Conservation (phyloP, 495 filamentous ascomycete genomes). For the Pyrenopolyporus hunteri region DNA sequence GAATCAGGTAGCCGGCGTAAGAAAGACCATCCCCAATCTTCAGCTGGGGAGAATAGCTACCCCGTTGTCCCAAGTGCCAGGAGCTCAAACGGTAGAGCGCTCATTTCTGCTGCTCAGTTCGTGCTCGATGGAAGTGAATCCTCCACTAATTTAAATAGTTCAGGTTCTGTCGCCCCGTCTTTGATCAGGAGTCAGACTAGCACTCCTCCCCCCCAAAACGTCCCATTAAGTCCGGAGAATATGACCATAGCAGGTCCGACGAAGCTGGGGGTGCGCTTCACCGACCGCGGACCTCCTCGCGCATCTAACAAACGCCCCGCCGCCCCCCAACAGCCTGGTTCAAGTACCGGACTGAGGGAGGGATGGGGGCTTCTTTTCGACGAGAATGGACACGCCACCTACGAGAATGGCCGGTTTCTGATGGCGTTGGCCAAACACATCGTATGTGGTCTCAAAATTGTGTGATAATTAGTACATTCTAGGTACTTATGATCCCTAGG, state of each 20-base stretch:
- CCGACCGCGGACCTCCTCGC: conserved; percentile 23
- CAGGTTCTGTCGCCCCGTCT: conserved; percentile 17
- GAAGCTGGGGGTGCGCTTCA: conserved; percentile 4
- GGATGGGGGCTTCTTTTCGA: conserved; percentile 83
- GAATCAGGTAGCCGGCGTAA: too few species aligned
- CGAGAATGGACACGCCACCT: conserved; percentile 66
- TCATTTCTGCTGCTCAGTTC: too few species aligned
- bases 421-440: conserved; percentile 79
- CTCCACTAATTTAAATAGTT: conserved; percentile 7
- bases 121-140: too few species aligned
- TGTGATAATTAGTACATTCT: too few species aligned
- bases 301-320: conserved; percentile 13
- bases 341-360: conserved; percentile 42
- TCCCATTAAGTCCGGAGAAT: conserved; percentile 2
- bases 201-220: neutral
- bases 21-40: too few species aligned
- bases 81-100: too few species aligned
- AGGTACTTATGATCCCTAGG: neutral
- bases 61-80: too few species aligned
- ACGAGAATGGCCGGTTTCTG: conserved; percentile 72
- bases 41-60: too few species aligned
- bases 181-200: conserved; percentile 9
- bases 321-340: conserved; percentile 6
- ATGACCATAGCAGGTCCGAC: conserved; percentile 2
- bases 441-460: conserved; percentile 53